These are phyloP conservation scores for Chaetoscypha palmicola DNA, from an alignment of 2,329 filamentous ascomycete genomes.

Conservation along the genomic window DNA sequence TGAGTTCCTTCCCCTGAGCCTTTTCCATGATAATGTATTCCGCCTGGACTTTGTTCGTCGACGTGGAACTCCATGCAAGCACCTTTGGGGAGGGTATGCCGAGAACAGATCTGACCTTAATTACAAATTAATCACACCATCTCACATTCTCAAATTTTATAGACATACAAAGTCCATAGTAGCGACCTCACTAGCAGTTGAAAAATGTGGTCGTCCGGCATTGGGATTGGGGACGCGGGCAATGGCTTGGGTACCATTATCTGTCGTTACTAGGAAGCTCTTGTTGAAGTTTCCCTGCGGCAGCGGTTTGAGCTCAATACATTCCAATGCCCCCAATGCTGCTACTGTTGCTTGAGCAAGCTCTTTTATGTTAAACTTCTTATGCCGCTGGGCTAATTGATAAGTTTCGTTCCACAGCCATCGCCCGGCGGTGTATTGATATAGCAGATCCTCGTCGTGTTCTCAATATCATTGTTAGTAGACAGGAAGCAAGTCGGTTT, in stretches of 20 bases:
- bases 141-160: no score
- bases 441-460: constrained; percentile 30
- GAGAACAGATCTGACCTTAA: constrained; percentile 17
- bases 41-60: constrained; percentile 28
- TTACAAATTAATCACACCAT: no score
- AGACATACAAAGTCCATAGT: constrained; percentile 13
- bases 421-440: not conserved
- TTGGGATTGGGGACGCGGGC: constrained; percentile 12
- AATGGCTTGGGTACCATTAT: constrained; percentile 8
- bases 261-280: constrained; percentile 12
- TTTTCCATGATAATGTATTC: constrained; percentile 37
- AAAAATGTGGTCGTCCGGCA: constrained; percentile 8
- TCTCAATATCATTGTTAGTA: no score
- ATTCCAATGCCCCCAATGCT: constrained; percentile 18
- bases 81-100: constrained; percentile 36
- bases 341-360: constrained; percentile 29
- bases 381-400: not conserved
- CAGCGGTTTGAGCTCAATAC: constrained; percentile 4
- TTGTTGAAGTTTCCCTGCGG: constrained; percentile 25
- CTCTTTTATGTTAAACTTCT: constrained; percentile 30
- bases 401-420: not conserved
- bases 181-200: constrained; percentile 15
- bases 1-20: constrained; percentile 28
- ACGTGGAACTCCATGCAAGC: constrained; percentile 35
- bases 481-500: no score